Percentiles rank a stretch among this genome's conserved stretches.
Conservation (phyloP, 2,329 filamentous ascomycete species). For the Penicillium sp. region DNA sequence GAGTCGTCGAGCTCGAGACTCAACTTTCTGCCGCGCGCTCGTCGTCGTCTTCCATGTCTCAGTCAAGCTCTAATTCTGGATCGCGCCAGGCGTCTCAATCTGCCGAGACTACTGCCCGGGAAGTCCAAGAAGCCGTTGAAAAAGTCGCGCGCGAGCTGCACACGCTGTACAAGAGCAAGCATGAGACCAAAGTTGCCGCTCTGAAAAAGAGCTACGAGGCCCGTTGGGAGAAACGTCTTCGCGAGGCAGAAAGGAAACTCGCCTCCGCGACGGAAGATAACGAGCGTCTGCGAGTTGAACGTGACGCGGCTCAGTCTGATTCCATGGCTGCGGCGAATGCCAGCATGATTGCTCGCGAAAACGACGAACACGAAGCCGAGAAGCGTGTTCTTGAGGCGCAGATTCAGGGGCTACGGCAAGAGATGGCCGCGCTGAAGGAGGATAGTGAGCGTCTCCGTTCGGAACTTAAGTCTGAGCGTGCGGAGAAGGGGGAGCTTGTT, state of each 20-base stretch:
- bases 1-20: constrained; percentile 50
- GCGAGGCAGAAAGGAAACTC: constrained; percentile 72
- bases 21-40: constrained; percentile 48
- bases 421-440: constrained; percentile 68
- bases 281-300: constrained; percentile 67
- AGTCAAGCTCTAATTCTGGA: constrained; percentile 35
- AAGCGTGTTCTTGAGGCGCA: constrained; percentile 72
- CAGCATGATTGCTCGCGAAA: constrained; percentile 45
- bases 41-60: constrained; percentile 20
- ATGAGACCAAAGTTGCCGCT: constrained; percentile 91
- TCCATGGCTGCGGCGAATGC: constrained; percentile 49
- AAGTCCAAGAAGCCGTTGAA: constrained; percentile 83
- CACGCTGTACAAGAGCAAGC: constrained; percentile 91
- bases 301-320: constrained; percentile 67
- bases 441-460: constrained; percentile 67
- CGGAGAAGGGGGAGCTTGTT: constrained; percentile 52
- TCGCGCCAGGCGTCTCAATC: constrained; percentile 41
- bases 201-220: constrained; percentile 80
- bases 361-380: constrained; percentile 67
- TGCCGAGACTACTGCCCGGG: constrained; percentile 54
- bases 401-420: constrained; percentile 72
- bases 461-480: constrained; percentile 57
- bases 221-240: constrained; percentile 85
- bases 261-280: constrained; percentile 72
- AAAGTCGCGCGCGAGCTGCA: constrained; percentile 94